These are phyloP conservation scores for Cardiospermum halicacabum DNA, from an alignment of 345 rosid genomes.

Conservation along the genomic window DNA sequence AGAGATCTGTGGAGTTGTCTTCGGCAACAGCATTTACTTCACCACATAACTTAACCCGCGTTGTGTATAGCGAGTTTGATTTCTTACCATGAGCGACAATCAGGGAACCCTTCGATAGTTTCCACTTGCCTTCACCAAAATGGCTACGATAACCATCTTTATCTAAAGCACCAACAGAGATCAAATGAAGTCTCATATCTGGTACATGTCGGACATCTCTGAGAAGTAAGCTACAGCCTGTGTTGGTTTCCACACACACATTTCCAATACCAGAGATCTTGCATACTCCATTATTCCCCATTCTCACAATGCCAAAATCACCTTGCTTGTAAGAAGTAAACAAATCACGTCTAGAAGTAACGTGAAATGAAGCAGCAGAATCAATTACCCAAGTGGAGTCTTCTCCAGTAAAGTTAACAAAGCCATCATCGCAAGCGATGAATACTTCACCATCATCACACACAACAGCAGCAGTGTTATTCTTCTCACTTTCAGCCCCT, in stretches of 20 bases:
- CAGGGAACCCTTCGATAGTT: no score
- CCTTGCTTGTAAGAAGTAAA: neutral
- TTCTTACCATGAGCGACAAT: no score
- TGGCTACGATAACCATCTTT: neutral
- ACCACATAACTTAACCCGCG: no score
- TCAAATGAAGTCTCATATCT: no score
- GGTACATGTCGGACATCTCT: no score
- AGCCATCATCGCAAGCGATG: neutral
- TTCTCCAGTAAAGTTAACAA: neutral
- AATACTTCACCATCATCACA: no score
- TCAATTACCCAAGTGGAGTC: constrained; percentile 1
- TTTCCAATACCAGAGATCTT: neutral
- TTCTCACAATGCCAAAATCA: neutral
- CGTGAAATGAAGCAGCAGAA: constrained; percentile 1
- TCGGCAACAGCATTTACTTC: neutral
- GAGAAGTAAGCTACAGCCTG: neutral
- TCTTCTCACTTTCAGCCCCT: no score
- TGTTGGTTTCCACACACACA: neutral
- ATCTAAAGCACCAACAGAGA: neutral
- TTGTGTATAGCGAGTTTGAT: no score
- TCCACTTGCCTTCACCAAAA: neutral
- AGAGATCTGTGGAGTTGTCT: no score
- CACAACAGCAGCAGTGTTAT: no score
- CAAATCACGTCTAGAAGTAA: neutral
- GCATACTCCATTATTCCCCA: neutral